Percentiles rank a stretch among this genome's conserved stretches.
Conservation (phyloP, 305 asterid genomes). For the Rubia peregrina region DNA sequence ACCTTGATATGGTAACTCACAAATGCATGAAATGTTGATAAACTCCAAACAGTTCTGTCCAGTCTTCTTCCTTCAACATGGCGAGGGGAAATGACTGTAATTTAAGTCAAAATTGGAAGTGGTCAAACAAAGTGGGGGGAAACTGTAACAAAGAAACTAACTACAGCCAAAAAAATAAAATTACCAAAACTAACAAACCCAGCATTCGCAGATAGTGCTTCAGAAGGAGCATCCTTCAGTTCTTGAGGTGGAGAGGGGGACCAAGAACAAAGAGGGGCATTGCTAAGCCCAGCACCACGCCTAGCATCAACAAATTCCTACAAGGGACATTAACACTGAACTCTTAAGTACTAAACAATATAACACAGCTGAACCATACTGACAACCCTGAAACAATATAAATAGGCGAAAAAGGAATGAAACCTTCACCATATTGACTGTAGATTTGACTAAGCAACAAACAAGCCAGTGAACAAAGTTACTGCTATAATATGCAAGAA, state of each 20-base stretch:
- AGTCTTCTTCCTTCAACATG: slow-evolving; percentile 91
- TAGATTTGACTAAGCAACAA: slow-evolving; percentile 1
- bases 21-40: slow-evolving; percentile 88
- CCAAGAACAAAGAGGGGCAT: slow-evolving; percentile 91
- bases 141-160: slow-evolving; percentile 16
- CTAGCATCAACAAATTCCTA: slow-evolving; percentile 98
- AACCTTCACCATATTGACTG: background rate
- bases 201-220: slow-evolving; percentile 74
- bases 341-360: background rate
- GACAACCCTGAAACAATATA: background rate
- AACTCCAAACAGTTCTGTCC: slow-evolving; percentile 93
- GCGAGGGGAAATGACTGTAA: slow-evolving; percentile 75
- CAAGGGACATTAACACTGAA: slow-evolving; percentile 1
- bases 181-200: slow-evolving; percentile 95
- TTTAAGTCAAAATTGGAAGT: slow-evolving; percentile 18
- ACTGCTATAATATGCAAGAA: slow-evolving; percentile 5
- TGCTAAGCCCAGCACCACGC: slow-evolving; percentile 71
- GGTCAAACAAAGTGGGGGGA: slow-evolving; percentile 13
- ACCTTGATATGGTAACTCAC: slow-evolving; percentile 98
- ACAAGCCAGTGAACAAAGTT: background rate
- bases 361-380: background rate
- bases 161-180: slow-evolving; percentile 1
- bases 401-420: slow-evolving; percentile 1
- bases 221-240: slow-evolving; percentile 55
- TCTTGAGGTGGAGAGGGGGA: slow-evolving; percentile 83